These are phyloP conservation scores for Cercospora sojina DNA, from an alignment of 2,329 filamentous ascomycete genomes.

Conservation along the genomic window DNA sequence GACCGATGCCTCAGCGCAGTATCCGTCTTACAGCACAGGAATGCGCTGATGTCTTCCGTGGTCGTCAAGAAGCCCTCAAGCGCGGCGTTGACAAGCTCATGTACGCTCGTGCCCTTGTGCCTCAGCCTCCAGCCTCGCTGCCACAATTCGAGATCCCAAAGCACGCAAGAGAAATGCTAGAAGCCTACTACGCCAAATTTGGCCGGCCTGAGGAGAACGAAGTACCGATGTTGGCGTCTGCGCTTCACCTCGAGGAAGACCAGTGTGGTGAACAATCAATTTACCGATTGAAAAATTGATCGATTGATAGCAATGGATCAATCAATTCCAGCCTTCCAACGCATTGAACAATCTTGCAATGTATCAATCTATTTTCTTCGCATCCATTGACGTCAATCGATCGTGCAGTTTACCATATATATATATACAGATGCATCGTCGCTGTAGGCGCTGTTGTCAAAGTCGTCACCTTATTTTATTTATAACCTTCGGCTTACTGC, in stretches of 20 bases:
- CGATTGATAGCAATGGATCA: too few species aligned
- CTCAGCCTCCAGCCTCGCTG: background rate
- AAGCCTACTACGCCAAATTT: conserved; percentile 16
- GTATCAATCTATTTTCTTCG: too few species aligned
- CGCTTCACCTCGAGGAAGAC: conserved; percentile 5
- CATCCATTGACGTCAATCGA: too few species aligned
- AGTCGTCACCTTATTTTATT: too few species aligned
- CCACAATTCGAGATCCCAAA: background rate
- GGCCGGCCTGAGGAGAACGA: conserved; percentile 19
- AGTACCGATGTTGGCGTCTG: conserved; percentile 16
- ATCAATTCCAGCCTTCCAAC: too few species aligned
- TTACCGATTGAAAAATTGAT: too few species aligned
- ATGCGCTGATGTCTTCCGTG: background rate
- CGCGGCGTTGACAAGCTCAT: conserved; percentile 15
- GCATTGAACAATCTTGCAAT: too few species aligned
- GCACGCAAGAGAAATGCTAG: conserved; percentile 18
- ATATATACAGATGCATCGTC: too few species aligned
- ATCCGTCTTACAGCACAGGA: background rate
- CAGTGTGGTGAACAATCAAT: too few species aligned
- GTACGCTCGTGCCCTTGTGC: background rate
- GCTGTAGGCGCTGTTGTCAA: too few species aligned
- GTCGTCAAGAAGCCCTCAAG: conserved; percentile 10
- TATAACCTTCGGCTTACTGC: too few species aligned
- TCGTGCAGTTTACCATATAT: too few species aligned
- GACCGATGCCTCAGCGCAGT: background rate